Evolutionary conservation across 2,329 filamentous ascomycete species (phyloP).

Genomic region (Peltaster fructicola): DNA sequence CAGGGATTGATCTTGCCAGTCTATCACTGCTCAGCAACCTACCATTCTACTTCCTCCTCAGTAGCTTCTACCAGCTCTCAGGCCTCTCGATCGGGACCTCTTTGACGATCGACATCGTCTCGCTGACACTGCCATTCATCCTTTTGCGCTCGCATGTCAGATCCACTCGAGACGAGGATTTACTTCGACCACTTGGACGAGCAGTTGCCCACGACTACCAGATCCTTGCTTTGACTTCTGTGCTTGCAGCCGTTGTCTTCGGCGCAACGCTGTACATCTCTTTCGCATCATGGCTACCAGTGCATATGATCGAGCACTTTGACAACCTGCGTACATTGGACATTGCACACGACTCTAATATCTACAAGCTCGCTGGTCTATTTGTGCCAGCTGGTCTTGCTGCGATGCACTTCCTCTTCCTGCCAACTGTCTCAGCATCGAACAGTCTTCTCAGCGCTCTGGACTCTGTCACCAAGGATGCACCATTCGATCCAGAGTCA

Average conservation of each 20-base stretch:
- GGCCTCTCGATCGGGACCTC: slow-evolving; percentile 42
- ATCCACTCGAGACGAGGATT: slow-evolving; percentile 38
- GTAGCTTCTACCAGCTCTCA: slow-evolving; percentile 58
- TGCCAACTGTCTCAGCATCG: slow-evolving; percentile 29
- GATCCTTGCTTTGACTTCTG: slow-evolving; percentile 45
- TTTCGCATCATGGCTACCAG: slow-evolving; percentile 52
- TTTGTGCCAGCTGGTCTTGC: slow-evolving; percentile 55
- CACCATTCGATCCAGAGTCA: slow-evolving; percentile 44
- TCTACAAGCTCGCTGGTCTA: slow-evolving; percentile 27
- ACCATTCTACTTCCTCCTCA: slow-evolving; percentile 58
- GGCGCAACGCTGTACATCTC: slow-evolving; percentile 52
- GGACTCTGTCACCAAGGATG: slow-evolving; percentile 6
- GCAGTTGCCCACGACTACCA: slow-evolving; percentile 39
- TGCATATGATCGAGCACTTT: slow-evolving; percentile 59
- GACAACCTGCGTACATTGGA: slow-evolving; percentile 50
- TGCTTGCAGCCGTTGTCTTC: slow-evolving; percentile 58
- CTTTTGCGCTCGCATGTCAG: slow-evolving; percentile 45
- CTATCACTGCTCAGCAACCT: slow-evolving; percentile 49
- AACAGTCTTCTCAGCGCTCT: slow-evolving; percentile 3
- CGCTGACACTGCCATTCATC: slow-evolving; percentile 55
- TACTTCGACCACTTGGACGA: slow-evolving; percentile 29
- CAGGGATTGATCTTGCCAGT: slow-evolving; percentile 26
- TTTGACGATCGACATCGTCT: slow-evolving; percentile 49
- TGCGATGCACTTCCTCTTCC: slow-evolving; percentile 61
- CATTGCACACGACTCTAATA: slow-evolving; percentile 46